Conservation (phyloP, 495 filamentous ascomycete species). For the Penicillium canescens region DNA sequence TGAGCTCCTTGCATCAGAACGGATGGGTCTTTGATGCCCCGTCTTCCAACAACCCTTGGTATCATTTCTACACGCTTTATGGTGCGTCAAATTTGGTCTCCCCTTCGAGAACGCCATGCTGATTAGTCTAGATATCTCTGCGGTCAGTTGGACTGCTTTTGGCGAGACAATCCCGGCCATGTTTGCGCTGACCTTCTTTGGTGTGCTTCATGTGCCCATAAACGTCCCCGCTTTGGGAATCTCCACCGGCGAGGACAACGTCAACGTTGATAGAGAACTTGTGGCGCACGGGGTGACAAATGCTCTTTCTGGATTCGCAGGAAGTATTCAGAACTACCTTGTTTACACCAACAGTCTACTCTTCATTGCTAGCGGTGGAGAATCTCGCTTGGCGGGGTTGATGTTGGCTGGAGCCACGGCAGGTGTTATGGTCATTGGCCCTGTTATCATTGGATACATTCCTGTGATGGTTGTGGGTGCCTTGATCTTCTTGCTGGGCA, state of each 20-base stretch:
- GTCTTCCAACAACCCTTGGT: conserved; percentile 83
- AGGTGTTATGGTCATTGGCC: conserved; percentile 80
- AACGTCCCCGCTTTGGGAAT: conserved; percentile 92
- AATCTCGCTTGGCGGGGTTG: conserved; percentile 82
- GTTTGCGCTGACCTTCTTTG: conserved; percentile 97
- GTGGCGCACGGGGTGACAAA: conserved; percentile 94
- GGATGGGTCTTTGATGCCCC: conserved; percentile 94
- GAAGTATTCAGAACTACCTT: conserved; percentile 95
- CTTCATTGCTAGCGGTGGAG: conserved; percentile 87
- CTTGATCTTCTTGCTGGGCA: conserved; percentile 89
- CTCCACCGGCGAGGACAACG: conserved; percentile 84
- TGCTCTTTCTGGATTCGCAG: conserved; percentile 77
- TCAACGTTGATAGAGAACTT: conserved; percentile 88
- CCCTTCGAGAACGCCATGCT: background rate
- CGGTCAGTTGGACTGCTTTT: conserved; percentile 79
- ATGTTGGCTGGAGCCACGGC: conserved; percentile 79
- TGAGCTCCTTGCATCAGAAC: conserved; percentile 59
- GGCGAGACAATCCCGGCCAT: conserved; percentile 83
- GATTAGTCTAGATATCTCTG: conserved; percentile 59
- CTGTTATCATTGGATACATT: conserved; percentile 86
- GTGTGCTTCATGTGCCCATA: conserved; percentile 94
- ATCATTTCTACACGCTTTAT: conserved; percentile 94
- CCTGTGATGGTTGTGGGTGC: conserved; percentile 96
- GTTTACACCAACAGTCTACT: conserved; percentile 96
- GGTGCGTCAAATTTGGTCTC: conserved; percentile 48